A percentile compares a stretch with the other conserved stretches of the same genome.
Conservation (phyloP, 1,139 yeast genomes). For the Yamadazyma atmosphaerica region DNA sequence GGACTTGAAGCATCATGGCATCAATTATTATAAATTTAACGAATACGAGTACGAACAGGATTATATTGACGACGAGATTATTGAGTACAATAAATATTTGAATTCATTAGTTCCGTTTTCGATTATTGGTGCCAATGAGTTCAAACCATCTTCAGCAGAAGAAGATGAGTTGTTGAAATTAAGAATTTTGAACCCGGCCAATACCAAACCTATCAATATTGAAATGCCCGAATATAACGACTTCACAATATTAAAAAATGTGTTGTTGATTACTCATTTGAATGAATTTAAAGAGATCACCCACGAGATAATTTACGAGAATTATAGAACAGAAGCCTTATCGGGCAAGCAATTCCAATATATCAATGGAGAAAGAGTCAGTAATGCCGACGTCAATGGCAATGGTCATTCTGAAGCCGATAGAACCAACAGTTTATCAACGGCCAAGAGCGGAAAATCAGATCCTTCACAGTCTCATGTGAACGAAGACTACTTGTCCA, state of each 20-base stretch:
- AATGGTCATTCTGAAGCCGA: constrained; percentile 2
- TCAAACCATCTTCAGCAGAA: constrained; percentile 33
- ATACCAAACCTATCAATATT: constrained; percentile 43
- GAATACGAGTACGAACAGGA: constrained; percentile 51
- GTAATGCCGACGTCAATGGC: constrained; percentile 7
- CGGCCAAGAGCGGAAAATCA: constrained; percentile 2
- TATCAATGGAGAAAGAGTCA: constrained; percentile 22
- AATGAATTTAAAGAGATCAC: constrained; percentile 74
- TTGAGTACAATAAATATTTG: constrained; percentile 48
- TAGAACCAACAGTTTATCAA: constrained; percentile 3
- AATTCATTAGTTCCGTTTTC: constrained; percentile 44
- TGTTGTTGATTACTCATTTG: constrained; percentile 72
- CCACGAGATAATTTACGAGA: constrained; percentile 65
- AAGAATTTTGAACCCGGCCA: constrained; percentile 36
- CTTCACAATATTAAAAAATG: constrained; percentile 64
- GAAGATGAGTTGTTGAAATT: constrained; percentile 40
- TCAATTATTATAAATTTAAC: constrained; percentile 46
- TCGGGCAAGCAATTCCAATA: constrained; percentile 50
- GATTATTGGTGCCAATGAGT: constrained; percentile 45
- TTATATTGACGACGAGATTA: constrained; percentile 49
- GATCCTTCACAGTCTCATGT: constrained; percentile 21
- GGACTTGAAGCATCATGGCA: constrained; percentile 41
- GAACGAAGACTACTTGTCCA: constrained; percentile 53
- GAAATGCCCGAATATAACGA: constrained; percentile 63
- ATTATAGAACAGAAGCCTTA: constrained; percentile 69